Percentiles rank a stretch among this genome's conserved stretches.
Evolutionary conservation across 176 grass and related monocot genomes (phyloP).

Genomic region (Oryza punctata): DNA sequence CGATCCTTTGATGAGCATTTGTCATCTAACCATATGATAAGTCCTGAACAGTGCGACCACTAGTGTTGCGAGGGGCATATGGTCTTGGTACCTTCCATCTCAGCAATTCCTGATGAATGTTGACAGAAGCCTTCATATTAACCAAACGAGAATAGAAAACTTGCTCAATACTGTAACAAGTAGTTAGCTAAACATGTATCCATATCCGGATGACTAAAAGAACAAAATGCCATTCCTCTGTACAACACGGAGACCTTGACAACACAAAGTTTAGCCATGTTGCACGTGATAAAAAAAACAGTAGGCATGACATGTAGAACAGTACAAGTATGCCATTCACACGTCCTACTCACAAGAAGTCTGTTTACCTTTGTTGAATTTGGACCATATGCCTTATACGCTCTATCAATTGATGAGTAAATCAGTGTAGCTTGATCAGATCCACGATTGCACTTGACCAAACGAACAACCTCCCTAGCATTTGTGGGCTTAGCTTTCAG

Average conservation of each 20-base stretch:
- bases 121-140: constrained; percentile 14
- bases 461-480: constrained; percentile 68
- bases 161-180: neutral
- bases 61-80: constrained; percentile 67
- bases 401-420: constrained; percentile 78
- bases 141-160: constrained; percentile 27
- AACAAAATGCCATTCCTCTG: neutral
- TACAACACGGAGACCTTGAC: neutral
- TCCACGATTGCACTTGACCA: constrained; percentile 73
- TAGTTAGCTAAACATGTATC: neutral
- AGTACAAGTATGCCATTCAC: neutral
- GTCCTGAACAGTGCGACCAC: constrained; percentile 46
- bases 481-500: constrained; percentile 73
- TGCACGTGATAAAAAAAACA: neutral
- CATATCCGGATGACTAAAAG: neutral
- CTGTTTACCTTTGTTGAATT: constrained; percentile 70
- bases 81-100: constrained; percentile 90
- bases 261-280: constrained; percentile 13
- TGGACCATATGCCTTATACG: constrained; percentile 66
- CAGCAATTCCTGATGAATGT: constrained; percentile 61
- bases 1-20: constrained; percentile 3
- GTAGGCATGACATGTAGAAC: constrained; percentile 17
- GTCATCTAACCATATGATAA: constrained; percentile 41
- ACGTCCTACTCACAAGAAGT: constrained; percentile 6
- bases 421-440: constrained; percentile 70